A percentile compares a stretch with the other conserved stretches of the same genome.
phyloP scores from a whole-genome alignment of 2,329 filamentous ascomycete genomes.

The Lasiodiplodia theobromae region DNA sequence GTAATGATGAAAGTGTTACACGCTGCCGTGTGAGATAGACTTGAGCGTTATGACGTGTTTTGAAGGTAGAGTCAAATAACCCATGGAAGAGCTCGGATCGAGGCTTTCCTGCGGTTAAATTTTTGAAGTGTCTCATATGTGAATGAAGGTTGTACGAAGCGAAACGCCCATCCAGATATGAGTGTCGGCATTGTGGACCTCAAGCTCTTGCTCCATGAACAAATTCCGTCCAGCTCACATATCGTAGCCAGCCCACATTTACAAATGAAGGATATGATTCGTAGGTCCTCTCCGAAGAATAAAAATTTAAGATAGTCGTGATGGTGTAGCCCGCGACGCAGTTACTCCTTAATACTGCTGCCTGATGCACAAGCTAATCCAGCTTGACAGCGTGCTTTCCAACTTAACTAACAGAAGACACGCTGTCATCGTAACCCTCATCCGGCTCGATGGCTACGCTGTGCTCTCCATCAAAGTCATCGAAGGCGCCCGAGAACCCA shows the following conservation, averaged over 20 bases:
- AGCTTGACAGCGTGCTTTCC: not conserved
- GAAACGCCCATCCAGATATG: too few relatives aligned
- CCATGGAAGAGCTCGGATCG: too few relatives aligned
- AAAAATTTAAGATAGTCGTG: not conserved
- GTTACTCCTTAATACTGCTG: not conserved
- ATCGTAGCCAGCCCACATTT: not conserved
- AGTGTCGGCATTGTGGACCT: too few relatives aligned
- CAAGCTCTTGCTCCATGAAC: too few relatives aligned
- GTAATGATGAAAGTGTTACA: too few relatives aligned
- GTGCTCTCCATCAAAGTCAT: slow-evolving; percentile 10
- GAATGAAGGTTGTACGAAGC: too few relatives aligned
- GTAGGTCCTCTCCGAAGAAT: not conserved
- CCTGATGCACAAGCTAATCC: not conserved
- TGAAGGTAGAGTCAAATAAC: too few relatives aligned
- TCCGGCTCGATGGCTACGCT: not conserved
- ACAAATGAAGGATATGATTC: not conserved
- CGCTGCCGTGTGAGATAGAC: too few relatives aligned
- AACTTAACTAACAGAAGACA: not conserved
- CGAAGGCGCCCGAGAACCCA: not conserved
- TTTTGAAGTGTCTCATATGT: too few relatives aligned
- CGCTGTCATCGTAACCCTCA: not conserved
- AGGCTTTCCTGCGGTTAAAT: too few relatives aligned
- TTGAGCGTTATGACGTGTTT: too few relatives aligned
- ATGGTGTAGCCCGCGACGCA: not conserved
- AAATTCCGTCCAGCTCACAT: not conserved